A percentile compares a stretch with the other conserved stretches of the same genome.
phyloP scores from a whole-genome alignment of 2,329 filamentous ascomycete species.

The Metarhizium brunneum region DNA sequence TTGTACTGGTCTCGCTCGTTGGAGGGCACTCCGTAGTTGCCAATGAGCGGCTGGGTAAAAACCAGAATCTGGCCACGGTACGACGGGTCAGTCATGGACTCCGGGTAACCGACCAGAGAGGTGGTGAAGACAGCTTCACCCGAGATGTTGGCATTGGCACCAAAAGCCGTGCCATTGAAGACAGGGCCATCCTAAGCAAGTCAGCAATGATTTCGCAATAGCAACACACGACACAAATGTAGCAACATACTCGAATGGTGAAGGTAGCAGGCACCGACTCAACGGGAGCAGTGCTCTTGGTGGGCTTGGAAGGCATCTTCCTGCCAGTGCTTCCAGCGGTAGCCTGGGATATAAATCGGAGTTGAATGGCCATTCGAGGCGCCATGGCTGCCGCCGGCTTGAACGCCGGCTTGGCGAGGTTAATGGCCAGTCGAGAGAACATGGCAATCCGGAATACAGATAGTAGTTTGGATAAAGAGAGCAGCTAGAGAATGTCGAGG shows the following conservation, averaged over 20 bases:
- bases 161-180: conserved; percentile 93
- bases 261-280: conserved; percentile 63
- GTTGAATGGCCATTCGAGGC: conserved; percentile 29
- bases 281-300: conserved; percentile 54
- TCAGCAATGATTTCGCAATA: conserved; percentile 8
- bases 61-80: conserved; percentile 94
- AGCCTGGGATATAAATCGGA: conserved; percentile 26
- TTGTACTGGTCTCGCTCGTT: conserved; percentile 76
- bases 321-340: conserved; percentile 58
- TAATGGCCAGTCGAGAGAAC: conserved; percentile 48
- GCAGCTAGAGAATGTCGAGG: neutral
- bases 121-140: conserved; percentile 99
- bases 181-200: conserved; percentile 71
- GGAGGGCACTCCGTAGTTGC: conserved; percentile 96
- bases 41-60: conserved; percentile 95
- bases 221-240: neutral
- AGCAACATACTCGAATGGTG: conserved; percentile 68
- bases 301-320: conserved; percentile 49
- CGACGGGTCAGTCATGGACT: conserved; percentile 83
- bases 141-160: conserved; percentile 91
- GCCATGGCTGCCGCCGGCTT: conserved; percentile 31
- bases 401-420: conserved; percentile 43
- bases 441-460: conserved; percentile 30
- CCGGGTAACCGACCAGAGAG: conserved; percentile 93
- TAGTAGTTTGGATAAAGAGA: neutral